phyloP scores from a whole-genome alignment of 345 rosid genomes.

The Corchorus capsularis region DNA sequence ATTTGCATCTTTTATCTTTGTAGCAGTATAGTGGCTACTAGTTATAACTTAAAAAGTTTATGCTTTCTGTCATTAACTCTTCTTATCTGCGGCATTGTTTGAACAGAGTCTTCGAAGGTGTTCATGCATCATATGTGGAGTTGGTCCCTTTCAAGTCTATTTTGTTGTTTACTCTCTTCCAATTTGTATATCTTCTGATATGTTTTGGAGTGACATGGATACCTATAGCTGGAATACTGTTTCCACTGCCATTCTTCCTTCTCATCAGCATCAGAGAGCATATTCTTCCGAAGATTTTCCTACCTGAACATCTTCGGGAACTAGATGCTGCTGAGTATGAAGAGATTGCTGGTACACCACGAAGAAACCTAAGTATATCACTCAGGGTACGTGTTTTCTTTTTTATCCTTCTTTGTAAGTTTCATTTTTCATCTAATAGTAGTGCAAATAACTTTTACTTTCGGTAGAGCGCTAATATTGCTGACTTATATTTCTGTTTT shows the following conservation, averaged over 20 bases:
- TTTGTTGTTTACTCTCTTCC: conserved; percentile 63
- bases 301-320: conserved; percentile 60
- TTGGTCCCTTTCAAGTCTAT: conserved; percentile 68
- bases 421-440: background rate
- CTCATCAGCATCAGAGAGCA: conserved; percentile 65
- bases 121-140: conserved; percentile 77
- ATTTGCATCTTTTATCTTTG: conserved; percentile 2
- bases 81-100: conserved; percentile 14
- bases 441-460: background rate
- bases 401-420: background rate
- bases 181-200: conserved; percentile 55
- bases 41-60: background rate
- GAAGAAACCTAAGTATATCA: conserved; percentile 43
- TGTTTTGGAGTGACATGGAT: conserved; percentile 86
- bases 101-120: conserved; percentile 67
- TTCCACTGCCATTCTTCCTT: conserved; percentile 75
- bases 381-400: conserved; percentile 39
- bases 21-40: background rate
- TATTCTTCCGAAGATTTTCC: conserved; percentile 66
- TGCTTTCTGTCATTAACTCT: conserved; percentile 3
- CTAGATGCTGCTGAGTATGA: conserved; percentile 79
- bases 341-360: conserved; percentile 60
- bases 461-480: background rate
- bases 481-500: background rate
- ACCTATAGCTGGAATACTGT: conserved; percentile 74